Base-by-base conservation (phyloP, 306 rosid genomes). In the Sicyos edulis region DNA sequence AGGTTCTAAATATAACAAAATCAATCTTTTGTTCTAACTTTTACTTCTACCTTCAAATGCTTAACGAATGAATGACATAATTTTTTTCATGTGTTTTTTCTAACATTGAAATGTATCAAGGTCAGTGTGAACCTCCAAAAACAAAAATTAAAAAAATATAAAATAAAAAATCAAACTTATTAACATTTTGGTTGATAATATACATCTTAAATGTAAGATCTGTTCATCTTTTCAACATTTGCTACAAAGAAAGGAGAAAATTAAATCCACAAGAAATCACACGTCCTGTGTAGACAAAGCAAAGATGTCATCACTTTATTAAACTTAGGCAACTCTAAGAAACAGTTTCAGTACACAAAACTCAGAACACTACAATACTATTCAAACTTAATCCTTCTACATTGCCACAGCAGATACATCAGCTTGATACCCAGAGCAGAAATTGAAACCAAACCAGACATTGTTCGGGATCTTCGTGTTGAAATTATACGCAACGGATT, bases 401-500 rank as follows among this genome's bases (percentile, higher is more conserved):
- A 54, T 70, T 21, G 82, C 69, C 12, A 73, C 52, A 63, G 70
- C 53, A 47, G 87, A 78, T 10, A 52, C 79, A 34, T 64, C 71
- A 29, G 76, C 72, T 20, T 49, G 72, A 74, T 68, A 76, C 51
- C 78, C 24, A 3, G 50, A 11, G 59, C 98, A 92, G 24, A 44
- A 45, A 64, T 88, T 82, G 61, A 92, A 92, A 14, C 96, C 98
- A 81, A 52, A 92, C 96, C 96, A 88, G 74, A 85, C n/a, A 16
- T 63, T 84, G 52, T 60, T 75, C 0, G 96, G 98, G 32, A 92
- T 83, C 10, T 37, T 82, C 21, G 83, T 11, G 50, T 85, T 77
- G 85, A 74, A 92, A 72, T 84, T 74, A 55, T 88, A 92, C 0
- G 90, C 70, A 54, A 74, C 78, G 3, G 98, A 74, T 29, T 12